Percentiles rank a stretch among this genome's conserved stretches.
Conservation (phyloP, 768 basidiomycete species). For the Leccinellum albellum region DNA sequence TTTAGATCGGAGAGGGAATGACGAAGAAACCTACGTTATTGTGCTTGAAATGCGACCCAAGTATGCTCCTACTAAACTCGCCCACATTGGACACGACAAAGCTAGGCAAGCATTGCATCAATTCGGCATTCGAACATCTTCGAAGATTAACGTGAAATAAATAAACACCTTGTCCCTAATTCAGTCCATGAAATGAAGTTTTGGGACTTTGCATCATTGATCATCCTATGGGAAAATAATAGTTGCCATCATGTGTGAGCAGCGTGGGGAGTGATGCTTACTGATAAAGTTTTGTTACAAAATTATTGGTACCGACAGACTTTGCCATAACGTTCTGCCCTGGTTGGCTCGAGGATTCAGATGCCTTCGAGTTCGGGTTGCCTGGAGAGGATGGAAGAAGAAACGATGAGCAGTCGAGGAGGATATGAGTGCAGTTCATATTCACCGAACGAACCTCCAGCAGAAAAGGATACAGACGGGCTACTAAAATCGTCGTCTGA, state of each 20-base stretch:
- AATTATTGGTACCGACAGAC: conserved; percentile 70
- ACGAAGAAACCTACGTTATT: conserved; percentile 63
- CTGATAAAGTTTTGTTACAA: conserved; percentile 87
- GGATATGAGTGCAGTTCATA: neutral
- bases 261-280: conserved; percentile 35
- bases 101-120: conserved; percentile 26
- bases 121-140: neutral
- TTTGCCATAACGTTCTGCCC: conserved; percentile 63
- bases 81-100: conserved; percentile 85
- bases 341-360: conserved; percentile 16
- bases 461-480: conserved; percentile 15
- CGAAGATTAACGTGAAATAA: neutral
- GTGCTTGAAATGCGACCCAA: conserved; percentile 87
- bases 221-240: conserved; percentile 55
- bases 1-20: neutral
- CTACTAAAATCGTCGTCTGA: conserved; percentile 26
- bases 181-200: conserved; percentile 84
- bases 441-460: conserved; percentile 9
- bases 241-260: neutral
- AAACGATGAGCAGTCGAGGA: neutral
- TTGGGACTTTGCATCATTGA: conserved; percentile 75
- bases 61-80: conserved; percentile 80
- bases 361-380: conserved; percentile 11
- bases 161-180: conserved; percentile 57
- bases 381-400: neutral